Conservation (phyloP, 306 rosid species). For the Malus asiatica region DNA sequence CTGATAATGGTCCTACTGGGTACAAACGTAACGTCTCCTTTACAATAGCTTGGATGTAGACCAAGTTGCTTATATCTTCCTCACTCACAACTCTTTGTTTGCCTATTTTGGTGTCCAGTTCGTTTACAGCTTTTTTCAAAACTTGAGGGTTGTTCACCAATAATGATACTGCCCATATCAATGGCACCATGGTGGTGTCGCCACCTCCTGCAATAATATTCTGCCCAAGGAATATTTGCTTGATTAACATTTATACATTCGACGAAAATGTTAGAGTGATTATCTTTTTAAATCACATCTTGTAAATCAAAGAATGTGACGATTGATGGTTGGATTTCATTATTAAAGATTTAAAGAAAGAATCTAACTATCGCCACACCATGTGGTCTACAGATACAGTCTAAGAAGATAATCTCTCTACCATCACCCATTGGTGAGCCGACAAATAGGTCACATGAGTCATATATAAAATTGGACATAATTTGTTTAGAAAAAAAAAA, state of each 20-base stretch:
- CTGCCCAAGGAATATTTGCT: not conserved
- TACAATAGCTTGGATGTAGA: constrained; percentile 36
- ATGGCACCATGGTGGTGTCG: constrained; percentile 16
- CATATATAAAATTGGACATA: too few species aligned
- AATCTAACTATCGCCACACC: too few species aligned
- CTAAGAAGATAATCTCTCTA: too few species aligned
- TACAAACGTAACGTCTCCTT: constrained; percentile 50
- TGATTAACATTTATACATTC: not conserved
- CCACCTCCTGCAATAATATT: constrained; percentile 12
- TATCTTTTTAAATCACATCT: too few species aligned
- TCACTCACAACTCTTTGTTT: constrained; percentile 1
- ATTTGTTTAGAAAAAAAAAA: too few species aligned
- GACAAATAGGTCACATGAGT: too few species aligned
- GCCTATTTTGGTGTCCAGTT: constrained; percentile 20
- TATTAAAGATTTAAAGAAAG: too few species aligned
- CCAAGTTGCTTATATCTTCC: constrained; percentile 23
- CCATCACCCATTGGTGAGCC: too few species aligned
- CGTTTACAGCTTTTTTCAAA: constrained; percentile 10
- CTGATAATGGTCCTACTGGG: constrained; percentile 32
- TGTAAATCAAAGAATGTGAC: too few species aligned
- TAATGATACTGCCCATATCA: constrained; percentile 23
- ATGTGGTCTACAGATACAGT: too few species aligned
- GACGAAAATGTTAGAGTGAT: too few species aligned
- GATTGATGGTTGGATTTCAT: too few species aligned
- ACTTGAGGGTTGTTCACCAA: constrained; percentile 12